phyloP scores from a whole-genome alignment of 2,329 filamentous ascomycete species.

The Colletotrichum endophyticum region DNA sequence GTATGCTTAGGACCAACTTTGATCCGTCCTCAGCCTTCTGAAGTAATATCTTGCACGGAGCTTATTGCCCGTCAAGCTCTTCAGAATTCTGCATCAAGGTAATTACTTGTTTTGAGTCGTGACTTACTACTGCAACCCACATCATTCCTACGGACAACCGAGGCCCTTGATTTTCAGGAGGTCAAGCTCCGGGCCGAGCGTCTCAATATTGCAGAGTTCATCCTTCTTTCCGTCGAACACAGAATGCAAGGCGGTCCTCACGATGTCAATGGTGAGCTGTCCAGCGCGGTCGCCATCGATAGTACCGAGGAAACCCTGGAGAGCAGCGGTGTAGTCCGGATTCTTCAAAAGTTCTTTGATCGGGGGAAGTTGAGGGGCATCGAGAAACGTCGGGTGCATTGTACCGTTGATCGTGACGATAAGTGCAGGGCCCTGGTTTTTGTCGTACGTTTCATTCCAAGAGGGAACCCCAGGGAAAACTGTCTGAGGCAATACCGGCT shows the following conservation, averaged over 20 bases:
- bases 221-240: background rate
- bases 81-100: background rate
- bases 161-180: background rate
- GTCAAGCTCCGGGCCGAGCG: background rate
- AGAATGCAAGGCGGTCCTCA: background rate
- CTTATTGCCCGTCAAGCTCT: background rate
- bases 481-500: slow-evolving; percentile 24
- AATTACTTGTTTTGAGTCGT: background rate
- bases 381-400: slow-evolving; percentile 34
- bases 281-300: background rate
- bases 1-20: background rate
- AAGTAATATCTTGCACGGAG: background rate
- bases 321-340: background rate
- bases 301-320: background rate
- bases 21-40: background rate
- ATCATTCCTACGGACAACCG: background rate
- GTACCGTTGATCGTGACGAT: slow-evolving; percentile 29
- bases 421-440: slow-evolving; percentile 27
- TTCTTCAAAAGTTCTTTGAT: background rate
- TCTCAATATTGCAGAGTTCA: background rate
- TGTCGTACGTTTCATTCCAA: slow-evolving; percentile 33
- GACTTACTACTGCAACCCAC: background rate
- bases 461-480: slow-evolving; percentile 26
- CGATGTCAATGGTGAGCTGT: background rate
- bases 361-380: slow-evolving; percentile 16